Evolutionary conservation across 176 grass and related monocot species (phyloP).

Genomic region (Zea mays): Zm-B73-REFERENCE-NAM-5.0 NC_050099.1:192016501-192017000

Average conservation of each 20-base stretch:
- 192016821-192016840: slow-evolving; percentile 84
- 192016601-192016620: slow-evolving; percentile 78
- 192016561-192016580: slow-evolving; percentile 63
- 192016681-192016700: slow-evolving; percentile 43
- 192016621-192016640: slow-evolving; percentile 71
- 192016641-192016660: slow-evolving; percentile 84
- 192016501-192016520: not conserved
- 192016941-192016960: slow-evolving; percentile 65
- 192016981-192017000: not conserved
- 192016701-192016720: not conserved
- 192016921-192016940: slow-evolving; percentile 76
- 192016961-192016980: slow-evolving; percentile 83
- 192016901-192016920: slow-evolving; percentile 63
- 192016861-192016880: slow-evolving; percentile 81
- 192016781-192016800: not conserved
- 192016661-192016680: slow-evolving; percentile 96
- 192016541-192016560: not conserved
- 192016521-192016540: too few species aligned
- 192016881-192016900: slow-evolving; percentile 82
- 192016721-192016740: not conserved
- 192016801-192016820: slow-evolving; percentile 88
- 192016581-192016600: slow-evolving; percentile 94
- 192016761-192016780: not conserved
- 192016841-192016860: slow-evolving; percentile 92
- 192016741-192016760: not conserved